Conservation (phyloP, 2,329 filamentous ascomycete species). For the Penicillium palitans region DNA sequence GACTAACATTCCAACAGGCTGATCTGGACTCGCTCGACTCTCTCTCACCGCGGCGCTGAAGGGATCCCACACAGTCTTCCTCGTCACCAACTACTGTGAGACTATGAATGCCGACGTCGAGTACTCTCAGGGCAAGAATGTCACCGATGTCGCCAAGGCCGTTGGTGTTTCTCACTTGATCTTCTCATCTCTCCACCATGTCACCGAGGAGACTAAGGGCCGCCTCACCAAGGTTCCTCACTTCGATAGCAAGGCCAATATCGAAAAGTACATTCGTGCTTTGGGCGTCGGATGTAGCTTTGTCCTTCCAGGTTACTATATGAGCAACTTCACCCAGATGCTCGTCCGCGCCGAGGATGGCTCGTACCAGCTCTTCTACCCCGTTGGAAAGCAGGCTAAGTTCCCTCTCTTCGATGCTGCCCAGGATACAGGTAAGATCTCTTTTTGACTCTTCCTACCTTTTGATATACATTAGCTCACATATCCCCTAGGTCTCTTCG, state of each 20-base stretch:
- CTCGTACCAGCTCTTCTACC: conserved; percentile 8
- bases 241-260: conserved; percentile 1
- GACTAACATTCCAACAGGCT: not conserved
- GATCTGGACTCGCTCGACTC: conserved; percentile 7
- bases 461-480: not conserved
- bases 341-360: conserved; percentile 9
- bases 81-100: conserved; percentile 20
- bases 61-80: conserved; percentile 16
- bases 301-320: conserved; percentile 2
- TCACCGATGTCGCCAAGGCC: conserved; percentile 12
- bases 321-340: conserved; percentile 9
- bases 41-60: conserved; percentile 7
- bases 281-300: not conserved
- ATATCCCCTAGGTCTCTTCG: conserved; percentile 22
- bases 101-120: conserved; percentile 7
- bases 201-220: conserved; percentile 2
- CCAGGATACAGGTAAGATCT: conserved; percentile 49
- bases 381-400: conserved; percentile 6
- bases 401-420: conserved; percentile 16
- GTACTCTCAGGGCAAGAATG: conserved; percentile 13
- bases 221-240: not conserved
- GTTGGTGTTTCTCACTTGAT: conserved; percentile 14
- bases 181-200: conserved; percentile 12
- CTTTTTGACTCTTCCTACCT: conserved; percentile 25
- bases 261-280: not conserved